Evolutionary conservation across 345 rosid species (phyloP), one percentile per base, ranked within the genome.

Genomic region (Bruguiera parviflora): DNA sequence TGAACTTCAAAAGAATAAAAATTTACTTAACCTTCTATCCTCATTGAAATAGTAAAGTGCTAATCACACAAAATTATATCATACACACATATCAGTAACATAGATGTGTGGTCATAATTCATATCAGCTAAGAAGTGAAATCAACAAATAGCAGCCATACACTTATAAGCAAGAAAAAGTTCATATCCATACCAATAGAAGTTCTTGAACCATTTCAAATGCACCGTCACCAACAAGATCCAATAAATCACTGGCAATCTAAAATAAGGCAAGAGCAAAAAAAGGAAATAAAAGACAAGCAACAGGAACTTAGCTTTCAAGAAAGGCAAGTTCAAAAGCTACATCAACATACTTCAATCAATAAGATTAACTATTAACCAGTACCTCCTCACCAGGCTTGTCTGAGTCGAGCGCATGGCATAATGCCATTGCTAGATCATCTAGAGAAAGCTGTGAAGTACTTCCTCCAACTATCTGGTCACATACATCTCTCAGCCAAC

Each of bases 321-420:
- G 37, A 66, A 11, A 61, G 39, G 63, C 43, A 55, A 13, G 71
- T 68, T 56, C 67, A 73, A 70, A 27, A 32, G 11, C 59, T 65
- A 70, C 68, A 69, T 27, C 29, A 65, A 70, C 35, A 61, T 64
- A 68, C 37, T 53, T 2, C 31, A 27, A 60, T 32, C 53, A 67
- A 58, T 29, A 58, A 61, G 46, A 64, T 57, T 60, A 64, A 63
- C 55, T 52, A 67, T 55, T 65, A 66, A 67, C 53, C 52, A 79
- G 73, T 87, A 94, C 98, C 96, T 94, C 97, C 74, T 94, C 98
- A 53, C 96, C 95, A 43, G 90, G 92, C 71, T 91, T 94, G 63
- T 82, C 95, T 4, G 96, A 88, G 70, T 89, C 97, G 66, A 94
- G 88, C 63, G 89, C 91, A 65, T 90, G 89, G 71, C 98, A 91